Evolutionary conservation across 2,329 filamentous ascomycete genomes (phyloP), one percentile per base, ranked within the genome.

Genomic region (Bipolaris sorokiniana): DNA sequence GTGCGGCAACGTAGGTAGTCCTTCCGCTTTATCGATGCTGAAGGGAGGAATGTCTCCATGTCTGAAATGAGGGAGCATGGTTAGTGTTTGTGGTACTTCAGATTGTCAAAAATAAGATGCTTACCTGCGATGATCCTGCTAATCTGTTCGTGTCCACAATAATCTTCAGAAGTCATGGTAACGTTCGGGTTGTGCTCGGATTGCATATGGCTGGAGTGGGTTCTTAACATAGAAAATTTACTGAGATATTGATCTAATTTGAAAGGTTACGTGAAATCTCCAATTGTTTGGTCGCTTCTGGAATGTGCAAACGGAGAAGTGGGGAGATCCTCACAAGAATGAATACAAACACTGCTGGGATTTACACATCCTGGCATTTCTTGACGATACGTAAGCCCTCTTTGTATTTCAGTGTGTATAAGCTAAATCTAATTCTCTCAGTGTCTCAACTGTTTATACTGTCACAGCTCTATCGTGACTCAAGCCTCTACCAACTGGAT

Each of bases 61-160:
- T 28, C 26, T 28, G 9, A 10, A 28, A 5, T 2, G 2, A 10
- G 26, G 9, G 26, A 28, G 7, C 5, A 28, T 28, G 26, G 10
- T 9, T 10, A 10, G 10, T 28, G 26, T 9, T 28, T 28, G 26
- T 2, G 9, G 26, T 28, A 28, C 26, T 28, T 28, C 7, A 28
- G 26, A 28, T 10, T 28, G 26, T 28, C 26, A 28, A 10, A 28
- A 28, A 9, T 28, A 28, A 28, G n/a, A 0, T 10, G 13, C 3
- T n/a, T 44, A 54, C 45, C 45, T 40, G 50, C 34, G 38, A 67
- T 60, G 13, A 66, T 66, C 16, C 52, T 57, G n/a, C 60, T 54
- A 13, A 68, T 55, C 22, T 62, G 59, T 10, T 51, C 56, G 47
- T 67, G 64, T 13, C 65, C 63, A 28, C 36, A 40, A 37, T 54